Percentiles rank a stretch among this genome's conserved stretches.
Conservation (phyloP, 257 asterid species). For the Solanum pinnatisectum region DNA sequence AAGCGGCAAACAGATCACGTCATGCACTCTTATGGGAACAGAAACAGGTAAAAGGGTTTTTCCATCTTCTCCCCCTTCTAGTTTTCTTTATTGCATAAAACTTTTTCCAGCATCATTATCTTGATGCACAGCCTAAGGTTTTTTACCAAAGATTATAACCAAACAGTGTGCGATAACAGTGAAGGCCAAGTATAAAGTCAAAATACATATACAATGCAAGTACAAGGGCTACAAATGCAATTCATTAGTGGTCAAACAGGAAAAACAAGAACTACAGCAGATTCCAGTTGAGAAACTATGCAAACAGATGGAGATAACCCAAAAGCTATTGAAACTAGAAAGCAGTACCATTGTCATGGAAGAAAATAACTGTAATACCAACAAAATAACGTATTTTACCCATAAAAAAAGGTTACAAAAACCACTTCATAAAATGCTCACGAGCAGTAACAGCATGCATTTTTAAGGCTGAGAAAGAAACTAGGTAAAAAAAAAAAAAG, state of each 20-base stretch:
- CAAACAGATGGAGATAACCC: not conserved
- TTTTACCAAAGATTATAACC: not conserved
- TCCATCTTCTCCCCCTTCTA: not conserved
- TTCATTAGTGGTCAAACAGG: not conserved
- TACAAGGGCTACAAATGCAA: not conserved
- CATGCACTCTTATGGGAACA: not conserved
- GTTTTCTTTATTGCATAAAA: not conserved
- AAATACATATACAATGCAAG: not conserved
- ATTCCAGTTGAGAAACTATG: not conserved
- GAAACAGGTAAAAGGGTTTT: not conserved
- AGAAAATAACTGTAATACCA: not conserved
- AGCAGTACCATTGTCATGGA: not conserved
- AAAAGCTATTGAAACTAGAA: not conserved
- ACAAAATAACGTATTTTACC: not conserved
- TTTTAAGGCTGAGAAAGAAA: not conserved
- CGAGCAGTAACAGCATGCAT: not conserved
- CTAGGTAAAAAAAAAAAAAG: not conserved
- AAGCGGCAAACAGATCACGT: not conserved
- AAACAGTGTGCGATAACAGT: not conserved
- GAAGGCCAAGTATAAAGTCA: not conserved
- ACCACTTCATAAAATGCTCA: not conserved
- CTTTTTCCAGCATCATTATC: not conserved
- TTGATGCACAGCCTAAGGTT: not conserved
- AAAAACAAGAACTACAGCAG: not conserved
- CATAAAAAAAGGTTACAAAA: not conserved